Conservation (phyloP, 2,329 filamentous ascomycete species). For the Colletotrichum spinosum region DNA sequence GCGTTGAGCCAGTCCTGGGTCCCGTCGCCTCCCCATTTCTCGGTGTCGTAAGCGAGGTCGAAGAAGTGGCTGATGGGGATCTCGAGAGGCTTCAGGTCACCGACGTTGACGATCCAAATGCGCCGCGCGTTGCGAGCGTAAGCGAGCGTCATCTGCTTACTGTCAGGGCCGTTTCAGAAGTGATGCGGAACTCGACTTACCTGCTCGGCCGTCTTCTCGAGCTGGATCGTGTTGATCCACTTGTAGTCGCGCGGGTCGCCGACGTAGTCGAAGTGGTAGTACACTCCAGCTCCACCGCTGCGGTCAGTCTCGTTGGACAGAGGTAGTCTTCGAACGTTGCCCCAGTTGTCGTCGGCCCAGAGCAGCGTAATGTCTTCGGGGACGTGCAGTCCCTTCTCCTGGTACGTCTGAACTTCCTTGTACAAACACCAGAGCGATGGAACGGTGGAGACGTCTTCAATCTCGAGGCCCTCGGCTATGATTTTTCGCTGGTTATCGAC, state of each 20-base stretch:
- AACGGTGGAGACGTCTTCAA: constrained; percentile 60
- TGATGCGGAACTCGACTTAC: constrained; percentile 11
- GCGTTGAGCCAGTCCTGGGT: constrained; percentile 66
- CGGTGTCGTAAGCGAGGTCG: constrained; percentile 74
- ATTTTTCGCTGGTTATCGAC: constrained; percentile 71
- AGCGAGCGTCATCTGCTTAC: constrained; percentile 66
- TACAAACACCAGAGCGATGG: constrained; percentile 81
- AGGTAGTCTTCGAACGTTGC: constrained; percentile 72
- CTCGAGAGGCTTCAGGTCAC: constrained; percentile 73
- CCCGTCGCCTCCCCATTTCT: constrained; percentile 66
- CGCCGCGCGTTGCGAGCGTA: constrained; percentile 68
- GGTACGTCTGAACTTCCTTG: constrained; percentile 79
- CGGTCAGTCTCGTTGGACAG: constrained; percentile 68
- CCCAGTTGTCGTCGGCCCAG: constrained; percentile 78
- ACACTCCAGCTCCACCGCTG: constrained; percentile 73
- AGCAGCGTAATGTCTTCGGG: constrained; percentile 76
- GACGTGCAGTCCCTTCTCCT: constrained; percentile 68
- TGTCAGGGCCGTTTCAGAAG: not conserved
- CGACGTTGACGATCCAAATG: constrained; percentile 77
- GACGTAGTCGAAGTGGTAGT: constrained; percentile 70
- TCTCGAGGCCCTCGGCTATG: constrained; percentile 65
- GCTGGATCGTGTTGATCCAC: constrained; percentile 74
- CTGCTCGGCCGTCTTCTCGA: constrained; percentile 69
- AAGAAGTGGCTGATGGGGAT: constrained; percentile 76
- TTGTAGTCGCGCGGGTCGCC: constrained; percentile 61